These are phyloP conservation scores for Gnaphalium uliginosum DNA, from an alignment of 129 eudicot genomes.

Conservation along the genomic window DNA sequence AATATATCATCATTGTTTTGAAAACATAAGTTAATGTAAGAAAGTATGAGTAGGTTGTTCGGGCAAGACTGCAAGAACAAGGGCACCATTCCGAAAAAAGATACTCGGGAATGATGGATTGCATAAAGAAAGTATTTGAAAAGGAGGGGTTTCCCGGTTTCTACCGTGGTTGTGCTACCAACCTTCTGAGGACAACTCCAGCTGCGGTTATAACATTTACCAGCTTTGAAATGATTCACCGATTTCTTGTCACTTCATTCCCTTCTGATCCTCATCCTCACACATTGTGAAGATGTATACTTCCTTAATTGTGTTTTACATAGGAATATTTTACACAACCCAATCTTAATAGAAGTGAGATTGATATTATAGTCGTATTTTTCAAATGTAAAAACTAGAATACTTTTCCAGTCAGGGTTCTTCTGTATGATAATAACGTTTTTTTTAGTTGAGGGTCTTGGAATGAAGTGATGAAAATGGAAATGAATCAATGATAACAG, in stretches of 20 bases:
- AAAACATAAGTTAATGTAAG: background rate
- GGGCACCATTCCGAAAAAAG: constrained; percentile 93
- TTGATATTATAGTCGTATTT: background rate
- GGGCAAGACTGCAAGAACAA: constrained; percentile 96
- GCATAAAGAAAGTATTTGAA: constrained; percentile 69
- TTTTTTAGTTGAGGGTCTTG: background rate
- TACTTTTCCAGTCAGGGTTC: background rate
- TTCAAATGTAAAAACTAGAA: background rate
- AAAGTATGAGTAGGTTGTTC: constrained; percentile 63
- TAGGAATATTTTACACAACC: constrained; percentile 13
- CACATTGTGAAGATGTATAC: constrained; percentile 45
- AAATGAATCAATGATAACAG: no score
- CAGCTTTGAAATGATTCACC: constrained; percentile 96
- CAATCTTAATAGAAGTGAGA: constrained; percentile 7
- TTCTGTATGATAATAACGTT: background rate
- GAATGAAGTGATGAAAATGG: background rate
- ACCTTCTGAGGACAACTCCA: constrained; percentile 85
- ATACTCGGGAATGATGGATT: constrained; percentile 76
- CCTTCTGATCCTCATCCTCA: constrained; percentile 66
- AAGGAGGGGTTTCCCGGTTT: constrained; percentile 82
- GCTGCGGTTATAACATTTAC: constrained; percentile 97
- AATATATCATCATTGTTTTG: background rate
- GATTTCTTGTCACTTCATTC: constrained; percentile 58
- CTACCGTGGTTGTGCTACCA: constrained; percentile 96
- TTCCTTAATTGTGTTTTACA: background rate